Base-by-base conservation (phyloP, 108 stramenopile species). In the Cyclotella cryptica region DNA sequence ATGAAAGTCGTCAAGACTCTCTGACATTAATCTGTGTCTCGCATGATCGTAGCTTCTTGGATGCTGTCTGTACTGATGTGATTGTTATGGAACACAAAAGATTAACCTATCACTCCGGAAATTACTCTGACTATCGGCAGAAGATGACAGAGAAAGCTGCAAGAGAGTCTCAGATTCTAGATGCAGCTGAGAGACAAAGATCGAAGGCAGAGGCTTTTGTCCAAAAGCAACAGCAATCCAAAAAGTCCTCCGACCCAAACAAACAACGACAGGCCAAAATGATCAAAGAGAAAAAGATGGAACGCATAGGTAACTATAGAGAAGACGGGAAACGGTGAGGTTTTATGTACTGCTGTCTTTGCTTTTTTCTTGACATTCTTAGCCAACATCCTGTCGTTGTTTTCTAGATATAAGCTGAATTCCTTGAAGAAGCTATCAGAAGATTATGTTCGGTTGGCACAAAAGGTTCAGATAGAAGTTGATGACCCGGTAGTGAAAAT, bases 11-110 rank as follows among this genome's bases (percentile, higher is more conserved):
- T 55, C 64, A 78, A 46, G 73, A 73, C 28, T 80, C 81, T 40
- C 82, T 91, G 14, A 88, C 92, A 29, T 52, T 89, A 15, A 88
- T 98, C 62, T 79, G 91, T 62, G 96, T 96, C 30, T 96, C 97
- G 22, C 97, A 98, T 77, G 98, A 98, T 77, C 82, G 93, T 42
- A 72, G 66, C 27, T 96, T 97, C 72, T 83, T 99, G 63, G 95
- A 97, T 77, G 88, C 91, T 51, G 88, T 95, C 58, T 89, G 88
- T 62, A 88, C 88, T 14, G 88, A 88, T 47, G 54, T 87, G 7
- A 66, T 76, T 11, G 73, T 84, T 2, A 81, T 85, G 80, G 79
- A 88, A 39, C 78, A 90, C 69, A 72, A 85, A 46, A 57, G 61
- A 49, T 75, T 93, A 5, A 75, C 59, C 12, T 93, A 93, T 69